Evolutionary conservation across 2,329 filamentous ascomycete species (phyloP), one percentile per base, ranked within the genome.

Genomic region (Diplodia seriata): DNA sequence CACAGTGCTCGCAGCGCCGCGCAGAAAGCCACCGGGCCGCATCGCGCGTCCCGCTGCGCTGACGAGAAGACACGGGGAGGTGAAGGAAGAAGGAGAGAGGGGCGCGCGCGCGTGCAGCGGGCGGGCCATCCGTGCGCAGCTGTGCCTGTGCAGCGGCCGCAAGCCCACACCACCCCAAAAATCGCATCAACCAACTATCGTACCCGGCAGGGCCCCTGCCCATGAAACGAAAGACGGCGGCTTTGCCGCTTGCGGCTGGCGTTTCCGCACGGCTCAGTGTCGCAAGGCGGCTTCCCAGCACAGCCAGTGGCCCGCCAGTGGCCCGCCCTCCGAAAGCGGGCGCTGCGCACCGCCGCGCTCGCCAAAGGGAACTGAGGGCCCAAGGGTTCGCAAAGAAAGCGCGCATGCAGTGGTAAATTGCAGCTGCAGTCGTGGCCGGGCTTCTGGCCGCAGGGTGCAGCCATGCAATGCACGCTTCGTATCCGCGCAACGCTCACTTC

Each of bases 201-300:
- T 33, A 36, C 51, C 29, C 51, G 51, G 26, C 15, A 36, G 31
- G 7, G 56, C 23, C 56, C 26, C 47, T 23, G 43, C 15, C 43
- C 57, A 31, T 51, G 47, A 36, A 51, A 51, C 59, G 59, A 33
- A 29, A n/a, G 18, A 38, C 59, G 59, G 59, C 59, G 59, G 31
- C 59, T 20, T 63, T 63, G 47, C 59, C 59, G 59, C 59, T 36
- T 63, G 43, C 43, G 50, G 59, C 59, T 63, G 59, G 59, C 47
- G 29, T 51, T 51, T 63, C 59, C 59, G 59, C 47, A 51, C 40
- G 59, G 43, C 43, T 47, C 36, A 20, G 26, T 26, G 47, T 51
- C 59, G 47, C 59, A 51, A 51, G 59, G 29, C 57, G 26, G 38
- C n/a, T 20, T 57, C 38, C n/a, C 33, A 38, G 36, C 26, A 23